Conservation (phyloP, 139 green algal genomes). For the Micractinium conductrix region DNA sequence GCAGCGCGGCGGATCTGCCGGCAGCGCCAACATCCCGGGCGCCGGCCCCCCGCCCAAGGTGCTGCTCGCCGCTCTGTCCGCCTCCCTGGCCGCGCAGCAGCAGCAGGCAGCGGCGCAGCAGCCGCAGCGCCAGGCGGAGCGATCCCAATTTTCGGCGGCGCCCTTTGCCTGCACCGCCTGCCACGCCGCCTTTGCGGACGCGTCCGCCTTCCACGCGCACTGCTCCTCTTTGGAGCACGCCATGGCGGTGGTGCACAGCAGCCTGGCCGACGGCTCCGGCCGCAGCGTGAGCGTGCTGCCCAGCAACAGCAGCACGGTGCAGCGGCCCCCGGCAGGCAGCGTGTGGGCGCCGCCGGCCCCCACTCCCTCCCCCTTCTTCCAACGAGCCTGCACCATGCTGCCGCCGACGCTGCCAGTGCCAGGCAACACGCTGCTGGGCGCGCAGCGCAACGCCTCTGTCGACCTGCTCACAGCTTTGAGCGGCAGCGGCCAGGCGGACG, state of each 20-base stretch:
- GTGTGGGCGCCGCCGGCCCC: too few species aligned
- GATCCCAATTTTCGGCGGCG: background rate
- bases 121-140: background rate
- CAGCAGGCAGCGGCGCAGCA: background rate
- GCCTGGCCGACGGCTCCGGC: background rate
- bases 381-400: background rate
- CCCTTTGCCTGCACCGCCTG: conserved; percentile 15
- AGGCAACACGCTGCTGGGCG: too few species aligned
- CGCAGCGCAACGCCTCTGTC: too few species aligned
- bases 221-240: conserved; percentile 19
- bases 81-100: background rate
- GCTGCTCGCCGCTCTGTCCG: background rate
- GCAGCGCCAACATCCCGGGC: background rate
- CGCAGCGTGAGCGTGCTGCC: background rate
- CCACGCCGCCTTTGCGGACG: background rate
- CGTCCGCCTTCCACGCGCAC: background rate
- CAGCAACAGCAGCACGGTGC: background rate
- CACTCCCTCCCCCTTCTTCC: too few species aligned
- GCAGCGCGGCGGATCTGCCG: background rate
- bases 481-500: background rate
- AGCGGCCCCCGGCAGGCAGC: background rate
- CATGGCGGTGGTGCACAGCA: background rate
- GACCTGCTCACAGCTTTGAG: background rate
- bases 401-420: too few species aligned
- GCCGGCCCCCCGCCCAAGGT: background rate